Percentiles rank a stretch among this genome's conserved stretches.
These are phyloP conservation scores for Tricholoma terreum DNA, from an alignment of 768 basidiomycete species.

Conservation along the genomic window DNA sequence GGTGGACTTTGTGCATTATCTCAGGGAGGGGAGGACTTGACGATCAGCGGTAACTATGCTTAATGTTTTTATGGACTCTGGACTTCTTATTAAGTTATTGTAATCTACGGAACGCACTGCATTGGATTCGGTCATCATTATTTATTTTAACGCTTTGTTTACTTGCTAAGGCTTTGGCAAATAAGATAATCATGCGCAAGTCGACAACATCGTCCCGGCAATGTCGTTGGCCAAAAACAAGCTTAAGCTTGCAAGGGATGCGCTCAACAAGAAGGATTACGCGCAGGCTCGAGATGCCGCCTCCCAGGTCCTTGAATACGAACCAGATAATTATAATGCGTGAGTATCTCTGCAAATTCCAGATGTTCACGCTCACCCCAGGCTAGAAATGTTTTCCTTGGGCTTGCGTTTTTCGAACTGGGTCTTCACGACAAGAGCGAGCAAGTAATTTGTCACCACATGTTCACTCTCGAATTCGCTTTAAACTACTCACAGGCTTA, in stretches of 20 bases:
- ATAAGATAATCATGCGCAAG: not conserved
- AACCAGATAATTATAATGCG: conserved; percentile 87
- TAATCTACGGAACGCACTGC: not conserved
- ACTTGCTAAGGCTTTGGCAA: too few relatives aligned
- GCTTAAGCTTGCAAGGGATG: conserved; percentile 77
- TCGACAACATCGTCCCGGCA: conserved; percentile 1
- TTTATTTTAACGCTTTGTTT: too few relatives aligned
- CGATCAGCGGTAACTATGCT: too few relatives aligned
- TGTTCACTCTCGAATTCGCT: conserved; percentile 10
- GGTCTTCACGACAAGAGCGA: conserved; percentile 73
- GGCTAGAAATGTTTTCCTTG: conserved; percentile 80
- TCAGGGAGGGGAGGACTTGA: conserved; percentile 26
- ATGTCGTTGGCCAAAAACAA: conserved; percentile 64
- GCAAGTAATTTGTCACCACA: conserved; percentile 53
- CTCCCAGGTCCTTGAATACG: conserved; percentile 63
- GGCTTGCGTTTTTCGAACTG: conserved; percentile 74
- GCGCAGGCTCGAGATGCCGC: conserved; percentile 64
- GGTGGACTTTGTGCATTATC: conserved; percentile 68
- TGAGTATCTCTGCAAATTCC: conserved; percentile 35
- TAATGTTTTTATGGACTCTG: too few relatives aligned
- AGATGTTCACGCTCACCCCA: not conserved
- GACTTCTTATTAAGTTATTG: too few relatives aligned
- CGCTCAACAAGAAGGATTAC: conserved; percentile 74
- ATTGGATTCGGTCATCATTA: too few relatives aligned
- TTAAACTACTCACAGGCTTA: conserved; percentile 54